phyloP scores from a whole-genome alignment of 257 asterid species.

The Salvia rosmarinus region DNA sequence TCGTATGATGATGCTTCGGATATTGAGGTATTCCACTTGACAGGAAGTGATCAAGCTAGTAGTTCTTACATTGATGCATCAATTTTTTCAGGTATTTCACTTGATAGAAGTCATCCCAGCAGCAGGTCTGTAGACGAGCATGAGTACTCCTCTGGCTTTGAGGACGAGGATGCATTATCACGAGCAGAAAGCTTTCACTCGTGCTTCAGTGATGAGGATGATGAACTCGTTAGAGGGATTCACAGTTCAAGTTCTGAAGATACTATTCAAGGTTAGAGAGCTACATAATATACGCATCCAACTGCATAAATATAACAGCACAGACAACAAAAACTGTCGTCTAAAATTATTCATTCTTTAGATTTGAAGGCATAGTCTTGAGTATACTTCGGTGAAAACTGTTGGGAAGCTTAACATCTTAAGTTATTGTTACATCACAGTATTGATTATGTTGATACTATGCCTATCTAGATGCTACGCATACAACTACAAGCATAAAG shows the following conservation, averaged over 20 bases:
- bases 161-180: slow-evolving; percentile 41
- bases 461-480: neutral
- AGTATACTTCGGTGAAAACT: no score
- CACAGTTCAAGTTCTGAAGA: slow-evolving; percentile 34
- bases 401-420: no score
- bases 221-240: slow-evolving; percentile 23
- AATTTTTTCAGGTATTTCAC: slow-evolving; percentile 23
- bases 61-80: slow-evolving; percentile 1
- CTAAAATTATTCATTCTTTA: no score
- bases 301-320: no score
- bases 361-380: no score
- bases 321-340: no score
- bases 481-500: neutral
- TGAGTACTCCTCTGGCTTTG: slow-evolving; percentile 34
- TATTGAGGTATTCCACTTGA: neutral
- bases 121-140: slow-evolving; percentile 31
- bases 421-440: neutral
- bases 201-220: slow-evolving; percentile 38
- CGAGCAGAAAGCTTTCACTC: slow-evolving; percentile 42
- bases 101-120: slow-evolving; percentile 12
- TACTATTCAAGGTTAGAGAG: slow-evolving; percentile 35
- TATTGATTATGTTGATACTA: neutral
- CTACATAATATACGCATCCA: no score
- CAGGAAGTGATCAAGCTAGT: neutral
- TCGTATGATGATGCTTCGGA: neutral